These are phyloP conservation scores for Leptodermis oblonga DNA, from an alignment of 257 asterid species.

Conservation along the genomic window DNA sequence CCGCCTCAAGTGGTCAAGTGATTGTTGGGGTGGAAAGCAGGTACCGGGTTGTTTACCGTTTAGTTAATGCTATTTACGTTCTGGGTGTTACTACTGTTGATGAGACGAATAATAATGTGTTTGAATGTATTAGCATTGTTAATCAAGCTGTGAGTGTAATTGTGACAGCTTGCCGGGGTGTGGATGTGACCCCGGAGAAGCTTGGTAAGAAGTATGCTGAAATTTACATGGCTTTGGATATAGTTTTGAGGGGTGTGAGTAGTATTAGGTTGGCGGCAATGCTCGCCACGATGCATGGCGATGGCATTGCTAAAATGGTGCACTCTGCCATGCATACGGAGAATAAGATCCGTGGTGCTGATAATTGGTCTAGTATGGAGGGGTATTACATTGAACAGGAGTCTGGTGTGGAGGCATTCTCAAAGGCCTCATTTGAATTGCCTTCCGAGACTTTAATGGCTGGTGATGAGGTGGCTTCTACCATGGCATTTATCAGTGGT, in stretches of 20 bases:
- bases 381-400: conserved; percentile 60
- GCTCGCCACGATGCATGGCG: conserved; percentile 97
- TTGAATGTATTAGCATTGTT: conserved; percentile 80
- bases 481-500: conserved; percentile 46
- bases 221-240: conserved; percentile 95
- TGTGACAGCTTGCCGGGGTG: conserved; percentile 93
- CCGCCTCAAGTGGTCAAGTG: conserved; percentile 92
- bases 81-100: conserved; percentile 78
- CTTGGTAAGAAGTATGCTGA: conserved; percentile 86
- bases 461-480: conserved; percentile 84
- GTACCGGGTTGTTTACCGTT: conserved; percentile 82
- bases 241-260: conserved; percentile 85
- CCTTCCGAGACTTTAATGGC: conserved; percentile 81
- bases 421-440: conserved; percentile 59
- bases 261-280: conserved; percentile 88
- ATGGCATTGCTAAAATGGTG: conserved; percentile 95
- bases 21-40: conserved; percentile 87
- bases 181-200: conserved; percentile 93
- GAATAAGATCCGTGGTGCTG: conserved; percentile 92
- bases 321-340: conserved; percentile 81
- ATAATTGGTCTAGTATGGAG: conserved; percentile 69
- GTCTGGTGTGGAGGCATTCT: conserved; percentile 54
- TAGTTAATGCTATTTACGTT: conserved; percentile 89
- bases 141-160: conserved; percentile 90
- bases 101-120: conserved; percentile 72